Conservation (phyloP, 73 alveolate genomes). For the Paramecium primaurelia region DNA sequence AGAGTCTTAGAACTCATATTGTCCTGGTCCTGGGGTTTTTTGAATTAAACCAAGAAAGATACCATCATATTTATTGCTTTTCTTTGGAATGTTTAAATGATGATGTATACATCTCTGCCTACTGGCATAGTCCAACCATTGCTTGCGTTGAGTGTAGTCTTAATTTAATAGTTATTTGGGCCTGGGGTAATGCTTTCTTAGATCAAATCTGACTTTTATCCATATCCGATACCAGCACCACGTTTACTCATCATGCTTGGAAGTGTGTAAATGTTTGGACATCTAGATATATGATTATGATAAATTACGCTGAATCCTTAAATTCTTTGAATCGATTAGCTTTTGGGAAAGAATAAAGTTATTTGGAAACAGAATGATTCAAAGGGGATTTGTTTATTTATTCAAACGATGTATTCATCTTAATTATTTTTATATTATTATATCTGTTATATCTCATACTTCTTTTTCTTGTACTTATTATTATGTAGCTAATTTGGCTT, state of each 20-base stretch:
- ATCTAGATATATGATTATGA: neutral
- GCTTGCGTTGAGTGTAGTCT: neutral
- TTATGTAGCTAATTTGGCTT: neutral
- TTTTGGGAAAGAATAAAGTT: slow-evolving; percentile 55
- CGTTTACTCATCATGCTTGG: slow-evolving; percentile 46
- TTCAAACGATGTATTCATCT: slow-evolving; percentile 15
- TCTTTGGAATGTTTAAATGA: neutral
- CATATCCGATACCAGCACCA: slow-evolving; percentile 58
- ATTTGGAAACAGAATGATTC: slow-evolving; percentile 36
- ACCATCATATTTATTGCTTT: slow-evolving; percentile 37
- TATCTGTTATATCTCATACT: neutral
- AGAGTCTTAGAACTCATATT: neutral
- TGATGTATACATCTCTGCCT: slow-evolving; percentile 45
- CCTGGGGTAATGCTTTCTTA: slow-evolving; percentile 54
- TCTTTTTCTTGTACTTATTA: neutral
- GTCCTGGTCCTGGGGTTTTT: slow-evolving; percentile 61
- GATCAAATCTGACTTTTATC: slow-evolving; percentile 32
- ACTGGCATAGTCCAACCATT: slow-evolving; percentile 60
- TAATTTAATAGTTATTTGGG: slow-evolving; percentile 44
- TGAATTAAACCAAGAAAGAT: slow-evolving; percentile 24
- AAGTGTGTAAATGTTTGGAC: slow-evolving; percentile 35
- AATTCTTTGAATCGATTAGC: slow-evolving; percentile 28
- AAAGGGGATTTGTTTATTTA: slow-evolving; percentile 48
- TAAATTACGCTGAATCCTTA: neutral
- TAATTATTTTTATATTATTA: neutral